Evolutionary conservation across 768 basidiomycete species (phyloP).

Genomic region (Daedaleopsis sinensis): DNA sequence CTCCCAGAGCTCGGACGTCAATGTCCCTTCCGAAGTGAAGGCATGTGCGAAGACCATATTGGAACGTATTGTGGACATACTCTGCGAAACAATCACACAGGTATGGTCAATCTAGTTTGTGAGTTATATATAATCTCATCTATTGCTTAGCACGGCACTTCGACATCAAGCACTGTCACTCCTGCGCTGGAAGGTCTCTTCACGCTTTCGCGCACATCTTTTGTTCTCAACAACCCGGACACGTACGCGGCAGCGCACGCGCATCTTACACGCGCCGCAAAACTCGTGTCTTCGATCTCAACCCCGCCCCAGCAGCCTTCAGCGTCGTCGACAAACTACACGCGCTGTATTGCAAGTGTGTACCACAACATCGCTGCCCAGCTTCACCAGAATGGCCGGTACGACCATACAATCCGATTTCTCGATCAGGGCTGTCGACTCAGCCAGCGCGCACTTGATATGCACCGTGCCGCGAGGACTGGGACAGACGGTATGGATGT

Average conservation of each 20-base stretch:
- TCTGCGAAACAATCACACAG: constrained; percentile 34
- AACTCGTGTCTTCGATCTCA: constrained; percentile 23
- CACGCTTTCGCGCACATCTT: constrained; percentile 48
- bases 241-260: constrained; percentile 51
- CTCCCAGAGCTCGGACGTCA: neutral
- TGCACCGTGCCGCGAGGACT: constrained; percentile 9
- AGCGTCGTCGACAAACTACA: constrained; percentile 48
- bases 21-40: constrained; percentile 5
- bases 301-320: neutral
- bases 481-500: constrained; percentile 2
- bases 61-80: constrained; percentile 36
- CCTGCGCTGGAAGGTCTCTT: constrained; percentile 60
- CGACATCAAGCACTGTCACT: constrained; percentile 34
- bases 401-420: constrained; percentile 70
- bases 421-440: constrained; percentile 61
- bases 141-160: neutral
- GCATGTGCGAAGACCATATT: constrained; percentile 34
- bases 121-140: neutral
- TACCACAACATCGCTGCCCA: constrained; percentile 69
- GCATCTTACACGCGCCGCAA: constrained; percentile 47
- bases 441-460: constrained; percentile 45
- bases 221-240: constrained; percentile 44
- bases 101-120: constrained; percentile 29
- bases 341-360: constrained; percentile 72
- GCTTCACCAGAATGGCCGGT: constrained; percentile 66